These are phyloP conservation scores for Coccomyxa sp. DNA, from an alignment of 139 green algal species.

Conservation along the genomic window DNA sequence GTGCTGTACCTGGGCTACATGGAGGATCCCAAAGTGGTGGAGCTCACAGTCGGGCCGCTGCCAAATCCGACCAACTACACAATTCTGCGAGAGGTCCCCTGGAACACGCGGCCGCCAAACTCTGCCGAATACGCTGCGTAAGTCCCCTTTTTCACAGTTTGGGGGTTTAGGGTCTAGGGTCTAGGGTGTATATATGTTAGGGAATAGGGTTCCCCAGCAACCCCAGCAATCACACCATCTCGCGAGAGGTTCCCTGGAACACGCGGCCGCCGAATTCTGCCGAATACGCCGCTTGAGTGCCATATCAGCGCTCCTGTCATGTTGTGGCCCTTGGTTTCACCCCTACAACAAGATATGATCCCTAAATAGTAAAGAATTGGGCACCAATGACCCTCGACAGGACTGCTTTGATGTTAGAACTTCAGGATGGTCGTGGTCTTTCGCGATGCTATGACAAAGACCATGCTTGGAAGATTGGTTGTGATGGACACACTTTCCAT, in stretches of 20 bases:
- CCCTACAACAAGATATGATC: too few relatives aligned
- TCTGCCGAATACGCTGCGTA: background rate
- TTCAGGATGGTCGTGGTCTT: too few relatives aligned
- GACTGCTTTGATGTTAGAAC: too few relatives aligned
- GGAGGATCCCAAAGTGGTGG: background rate
- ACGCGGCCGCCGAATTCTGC: background rate
- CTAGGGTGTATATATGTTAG: too few relatives aligned
- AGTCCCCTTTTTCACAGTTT: background rate
- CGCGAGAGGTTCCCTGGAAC: background rate
- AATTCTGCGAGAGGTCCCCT: background rate
- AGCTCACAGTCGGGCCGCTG: background rate
- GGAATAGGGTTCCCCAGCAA: background rate
- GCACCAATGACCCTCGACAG: too few relatives aligned
- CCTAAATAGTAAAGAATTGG: too few relatives aligned
- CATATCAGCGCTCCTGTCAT: too few relatives aligned
- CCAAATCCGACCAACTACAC: background rate
- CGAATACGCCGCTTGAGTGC: background rate
- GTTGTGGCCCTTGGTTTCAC: too few relatives aligned
- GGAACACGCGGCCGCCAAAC: background rate
- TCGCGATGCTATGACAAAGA: too few relatives aligned
- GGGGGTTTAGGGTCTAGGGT: background rate
- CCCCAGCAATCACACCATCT: background rate
- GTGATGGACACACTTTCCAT: too few relatives aligned
- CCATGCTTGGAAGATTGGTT: too few relatives aligned
- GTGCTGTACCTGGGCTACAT: background rate